Base-by-base conservation (phyloP, 179 eudicot species). In the Silene vulgaris region DNA sequence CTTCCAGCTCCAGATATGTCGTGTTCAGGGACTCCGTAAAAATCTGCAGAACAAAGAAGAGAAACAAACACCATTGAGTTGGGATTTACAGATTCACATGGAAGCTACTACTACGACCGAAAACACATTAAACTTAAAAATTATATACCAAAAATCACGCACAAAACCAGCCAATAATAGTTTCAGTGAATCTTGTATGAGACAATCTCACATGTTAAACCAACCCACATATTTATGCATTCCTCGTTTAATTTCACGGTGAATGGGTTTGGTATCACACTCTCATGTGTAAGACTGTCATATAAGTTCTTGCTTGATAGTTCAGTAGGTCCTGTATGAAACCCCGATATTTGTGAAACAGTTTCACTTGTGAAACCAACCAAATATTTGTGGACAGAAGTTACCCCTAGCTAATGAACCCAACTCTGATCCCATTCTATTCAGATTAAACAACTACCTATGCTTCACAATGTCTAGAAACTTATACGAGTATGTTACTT, bases 1-100 rank as follows among this genome's bases (percentile, higher is more conserved):
- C 73, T 65, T 43, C 76, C 40, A 35, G 40, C 40, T 35, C 8
- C 40, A 35, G 75, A 65, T 43, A 80, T 56, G 71, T 82, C 85
- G 65, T 57, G 77, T 64, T 78, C 88, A 23, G 72, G 77, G 65
- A 77, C 77, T 54, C 68, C 66, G 62, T 80, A 83, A 26, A 74
- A 70, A 67, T 82, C 84, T 83, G 82, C 26, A 62, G 43, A 71
- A 32, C 20, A 65, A 57, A 56, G 48, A 63, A 80, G 69, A 61
- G 48, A 60, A 61, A 32, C 61, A 57, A 72, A 35, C 60, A 74
- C 56, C 16, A 48, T 71, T 26, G 50, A 63, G 54, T 61, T 68
- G 23, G 66, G 43, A 9, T 69, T 20, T 35, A 5, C 8, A 19
- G 72, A 35, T 35, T 26, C 50, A 37, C 20, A 6, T 35, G 28